Evolutionary conservation across 2,329 filamentous ascomycete species (phyloP), one percentile per base, ranked within the genome.

Genomic region (Diaporthe citrichinensis): DNA sequence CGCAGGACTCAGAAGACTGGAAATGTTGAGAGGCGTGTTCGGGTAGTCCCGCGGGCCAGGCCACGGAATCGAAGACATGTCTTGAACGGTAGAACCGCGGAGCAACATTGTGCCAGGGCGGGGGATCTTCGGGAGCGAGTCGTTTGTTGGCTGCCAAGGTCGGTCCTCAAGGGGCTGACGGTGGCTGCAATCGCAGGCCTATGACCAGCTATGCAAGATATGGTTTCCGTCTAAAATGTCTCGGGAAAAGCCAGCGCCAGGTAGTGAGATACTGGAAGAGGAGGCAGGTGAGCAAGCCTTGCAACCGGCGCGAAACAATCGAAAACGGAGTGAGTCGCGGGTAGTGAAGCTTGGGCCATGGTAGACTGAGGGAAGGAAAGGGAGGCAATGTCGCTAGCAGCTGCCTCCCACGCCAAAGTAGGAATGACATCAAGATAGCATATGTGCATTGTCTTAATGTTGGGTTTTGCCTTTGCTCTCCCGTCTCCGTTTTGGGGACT

Each of bases 251-350:
- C 36, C 36, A 44, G n/a, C 0, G 46, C 41, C n/a, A 15, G n/a
- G 17, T 12, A 34, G 57, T 25, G 34, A 39, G 57, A 61, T 41
- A 20, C 12, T 61, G 58, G 58, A 1, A 41, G 58, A 17, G 3
- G 2, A 51, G 31, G 41, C 6, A 9, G 28, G 28, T 39, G n/a
- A 25, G 15, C 7, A 41, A 44, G n/a, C 14, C 58, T 15, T 20
- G 9, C 20, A 17, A 17, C 20, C 20, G 61, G 41, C 61, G 23
- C 65, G 34, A 69, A 69, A 53, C 31, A 39, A 68, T 53, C 46
- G 49, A 69, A 69, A 69, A 69, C 49, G 65, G 65, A 53, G 46
- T n/a, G 31, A 39, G 65, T 68, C 46, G 65, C 65, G 46, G 46
- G n/a, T 68, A 46, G 62, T 53, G 6, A 46, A 68, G 62, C 46